Base-by-base conservation (phyloP, 306 rosid genomes). In the Ormosia semicastrata region DNA sequence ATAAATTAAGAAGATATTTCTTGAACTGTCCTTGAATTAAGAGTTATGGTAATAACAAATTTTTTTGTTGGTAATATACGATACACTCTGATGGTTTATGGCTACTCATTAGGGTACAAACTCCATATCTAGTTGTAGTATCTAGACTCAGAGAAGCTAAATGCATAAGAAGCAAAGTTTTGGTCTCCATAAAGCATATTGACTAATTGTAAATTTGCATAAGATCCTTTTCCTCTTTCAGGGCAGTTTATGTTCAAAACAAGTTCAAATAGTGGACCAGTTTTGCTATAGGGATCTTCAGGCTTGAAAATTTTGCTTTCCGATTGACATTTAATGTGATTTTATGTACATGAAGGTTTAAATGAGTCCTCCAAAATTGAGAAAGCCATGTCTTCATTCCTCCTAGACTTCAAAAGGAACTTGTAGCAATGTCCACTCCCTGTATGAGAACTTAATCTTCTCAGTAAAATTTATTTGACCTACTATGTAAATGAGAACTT, bases 401-500 rank as follows among this genome's bases (percentile, higher is more conserved):
- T 54, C 67, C 58, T 47, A 44, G 32, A 40, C 34, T 17, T 50
- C 46, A 33, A 62, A 54, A 71, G 59, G 72, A 85, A 76, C 46
- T 58, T 47, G 71, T 43, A 24, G 69, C 46, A 82, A 40, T 34
- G 44, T 57, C 46, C 50, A 56, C 40, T 17, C 49, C 36, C n/a
- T 56, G 46, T 15, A 12, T 73, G 50, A 33, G 37, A 56, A 75
- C 71, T 40, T 11, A 46, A 66, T 74, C 49, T 43, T 75, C 34
- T 13, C 29, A 40, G 33, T 37, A 32, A 57, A 79, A 79, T 71
- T 17, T 33, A 11, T 11, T 37, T 44, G 15, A 46, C 63, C 60
- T 44, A 56, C 12, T 69, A 57, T 80, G 50, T 37, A 50, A 29
- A 10, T 81, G 67, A 50, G 73, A 63, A 81, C 66, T 40, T 36